phyloP scores from a whole-genome alignment of 192 early-diverging fungal species.

The Podila clonocystis region DNA sequence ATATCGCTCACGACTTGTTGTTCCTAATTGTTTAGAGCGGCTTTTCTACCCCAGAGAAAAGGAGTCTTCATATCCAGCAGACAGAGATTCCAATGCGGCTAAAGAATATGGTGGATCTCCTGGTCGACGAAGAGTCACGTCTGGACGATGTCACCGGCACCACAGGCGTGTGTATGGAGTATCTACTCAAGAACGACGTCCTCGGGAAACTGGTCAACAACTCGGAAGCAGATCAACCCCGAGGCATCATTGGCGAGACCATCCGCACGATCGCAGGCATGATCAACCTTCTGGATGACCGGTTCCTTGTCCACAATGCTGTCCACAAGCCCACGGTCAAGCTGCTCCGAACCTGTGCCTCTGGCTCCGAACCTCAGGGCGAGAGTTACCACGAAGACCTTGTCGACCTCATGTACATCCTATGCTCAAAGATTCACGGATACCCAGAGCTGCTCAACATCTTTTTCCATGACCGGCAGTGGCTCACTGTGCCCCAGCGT shows the following conservation, averaged over 20 bases:
- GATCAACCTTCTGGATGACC: slow-evolving; percentile 87
- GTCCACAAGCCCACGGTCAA: slow-evolving; percentile 88
- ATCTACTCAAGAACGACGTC: slow-evolving; percentile 85
- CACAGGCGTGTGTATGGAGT: slow-evolving; percentile 90
- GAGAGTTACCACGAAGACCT: slow-evolving; percentile 69
- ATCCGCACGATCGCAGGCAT: slow-evolving; percentile 82
- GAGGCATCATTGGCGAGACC: slow-evolving; percentile 81
- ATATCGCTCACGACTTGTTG: not conserved
- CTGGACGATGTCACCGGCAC: slow-evolving; percentile 71
- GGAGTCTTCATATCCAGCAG: slow-evolving; percentile 64
- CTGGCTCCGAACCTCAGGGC: slow-evolving; percentile 56
- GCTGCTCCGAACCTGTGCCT: slow-evolving; percentile 76
- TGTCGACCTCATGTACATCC: slow-evolving; percentile 78
- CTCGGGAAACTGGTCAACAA: slow-evolving; percentile 82
- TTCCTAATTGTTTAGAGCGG: slow-evolving; percentile 24
- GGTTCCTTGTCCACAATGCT: slow-evolving; percentile 89
- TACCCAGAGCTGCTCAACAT: slow-evolving; percentile 77
- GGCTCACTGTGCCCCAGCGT: slow-evolving; percentile 68
- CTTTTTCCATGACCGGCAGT: slow-evolving; percentile 77
- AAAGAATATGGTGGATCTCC: slow-evolving; percentile 85
- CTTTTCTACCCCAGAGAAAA: slow-evolving; percentile 38
- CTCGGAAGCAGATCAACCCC: slow-evolving; percentile 80
- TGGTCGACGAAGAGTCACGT: slow-evolving; percentile 87
- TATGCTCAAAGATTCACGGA: slow-evolving; percentile 84
- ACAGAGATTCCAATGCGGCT: slow-evolving; percentile 83